Evolutionary conservation across 2,329 filamentous ascomycete species (phyloP).

Genomic region (Hymenoscyphus linearis): DNA sequence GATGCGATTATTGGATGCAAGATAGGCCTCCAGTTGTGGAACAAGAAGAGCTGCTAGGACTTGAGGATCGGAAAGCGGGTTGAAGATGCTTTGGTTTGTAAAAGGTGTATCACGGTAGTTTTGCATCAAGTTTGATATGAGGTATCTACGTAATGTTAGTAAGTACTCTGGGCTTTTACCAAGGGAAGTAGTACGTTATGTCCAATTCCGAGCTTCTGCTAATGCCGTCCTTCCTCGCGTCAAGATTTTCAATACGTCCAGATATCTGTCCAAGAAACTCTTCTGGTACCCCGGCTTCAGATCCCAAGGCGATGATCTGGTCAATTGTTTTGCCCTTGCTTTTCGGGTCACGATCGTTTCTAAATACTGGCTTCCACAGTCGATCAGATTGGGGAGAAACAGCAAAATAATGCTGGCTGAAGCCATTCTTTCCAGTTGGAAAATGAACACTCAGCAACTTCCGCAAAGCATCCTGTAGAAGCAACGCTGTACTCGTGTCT

Average conservation of each 20-base stretch:
- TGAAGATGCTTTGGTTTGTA: constrained; percentile 43
- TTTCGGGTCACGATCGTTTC: constrained; percentile 17
- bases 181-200: constrained; percentile 41
- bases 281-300: constrained; percentile 48
- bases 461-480: constrained; percentile 53
- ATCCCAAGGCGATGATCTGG: constrained; percentile 55
- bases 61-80: constrained; percentile 48
- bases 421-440: constrained; percentile 42
- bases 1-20: constrained; percentile 47
- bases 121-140: constrained; percentile 57
- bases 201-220: constrained; percentile 53
- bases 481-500: constrained; percentile 37
- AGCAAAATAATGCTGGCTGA: constrained; percentile 44
- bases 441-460: constrained; percentile 48
- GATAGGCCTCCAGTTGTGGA: constrained; percentile 55
- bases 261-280: constrained; percentile 45
- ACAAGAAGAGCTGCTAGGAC: constrained; percentile 54
- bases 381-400: constrained; percentile 43
- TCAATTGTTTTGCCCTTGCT: constrained; percentile 39
- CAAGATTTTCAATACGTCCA: constrained; percentile 50
- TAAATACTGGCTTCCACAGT: constrained; percentile 32
- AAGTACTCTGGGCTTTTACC: constrained; percentile 7
- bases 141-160: constrained; percentile 40
- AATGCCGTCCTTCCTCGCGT: constrained; percentile 43
- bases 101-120: constrained; percentile 45